Conservation (phyloP, 169 alveolate genomes). For the Theileria parva region DNA sequence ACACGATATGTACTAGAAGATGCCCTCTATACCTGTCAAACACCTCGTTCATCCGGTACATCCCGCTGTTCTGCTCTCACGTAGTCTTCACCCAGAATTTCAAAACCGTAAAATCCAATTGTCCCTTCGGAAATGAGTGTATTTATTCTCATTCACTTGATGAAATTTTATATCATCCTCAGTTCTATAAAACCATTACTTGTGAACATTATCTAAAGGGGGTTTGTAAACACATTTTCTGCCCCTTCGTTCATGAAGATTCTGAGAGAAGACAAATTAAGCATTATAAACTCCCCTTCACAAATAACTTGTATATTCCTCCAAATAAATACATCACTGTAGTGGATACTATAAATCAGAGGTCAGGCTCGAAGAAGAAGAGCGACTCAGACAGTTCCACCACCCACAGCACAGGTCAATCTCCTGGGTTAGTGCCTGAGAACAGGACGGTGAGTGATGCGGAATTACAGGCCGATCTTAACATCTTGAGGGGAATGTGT, state of each 20-base stretch:
- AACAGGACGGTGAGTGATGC: slow-evolving; percentile 9
- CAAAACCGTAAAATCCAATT: slow-evolving; percentile 70
- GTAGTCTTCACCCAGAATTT: slow-evolving; percentile 69
- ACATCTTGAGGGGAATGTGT: slow-evolving; percentile 2
- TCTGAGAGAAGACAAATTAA: slow-evolving; percentile 77
- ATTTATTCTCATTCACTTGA: slow-evolving; percentile 87
- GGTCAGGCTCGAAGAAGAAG: slow-evolving; percentile 22
- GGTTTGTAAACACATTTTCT: slow-evolving; percentile 76
- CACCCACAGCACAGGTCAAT: neutral
- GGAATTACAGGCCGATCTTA: neutral
- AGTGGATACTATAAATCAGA: slow-evolving; percentile 66
- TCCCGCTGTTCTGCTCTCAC: slow-evolving; percentile 83
- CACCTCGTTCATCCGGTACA: slow-evolving; percentile 76
- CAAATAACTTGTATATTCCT: slow-evolving; percentile 73
- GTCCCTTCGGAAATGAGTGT: slow-evolving; percentile 83
- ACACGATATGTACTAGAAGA: slow-evolving; percentile 80
- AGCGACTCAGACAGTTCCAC: slow-evolving; percentile 19
- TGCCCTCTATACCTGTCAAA: slow-evolving; percentile 82
- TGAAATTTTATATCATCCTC: slow-evolving; percentile 87
- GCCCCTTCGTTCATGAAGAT: slow-evolving; percentile 82
- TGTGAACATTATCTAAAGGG: slow-evolving; percentile 80
- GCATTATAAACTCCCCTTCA: slow-evolving; percentile 78
- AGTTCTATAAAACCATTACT: slow-evolving; percentile 81
- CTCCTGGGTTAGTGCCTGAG: neutral
- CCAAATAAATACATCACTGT: slow-evolving; percentile 64